A percentile compares a stretch with the other conserved stretches of the same genome.
Conservation (phyloP, 306 rosid species). For the Lablab purpureus region DNA sequence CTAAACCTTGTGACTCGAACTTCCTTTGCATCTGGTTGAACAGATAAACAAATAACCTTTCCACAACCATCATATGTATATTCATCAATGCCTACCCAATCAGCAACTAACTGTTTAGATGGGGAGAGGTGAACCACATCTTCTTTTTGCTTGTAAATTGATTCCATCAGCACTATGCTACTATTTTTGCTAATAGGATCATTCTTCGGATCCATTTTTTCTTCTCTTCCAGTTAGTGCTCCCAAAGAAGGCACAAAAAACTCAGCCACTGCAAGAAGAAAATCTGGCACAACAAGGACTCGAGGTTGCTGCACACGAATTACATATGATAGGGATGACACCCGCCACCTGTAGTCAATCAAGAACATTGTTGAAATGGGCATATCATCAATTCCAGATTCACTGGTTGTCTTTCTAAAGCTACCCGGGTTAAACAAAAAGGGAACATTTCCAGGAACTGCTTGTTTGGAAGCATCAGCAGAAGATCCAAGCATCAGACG, state of each 20-base stretch:
- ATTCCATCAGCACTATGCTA: constrained; percentile 70
- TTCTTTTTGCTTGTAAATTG: constrained; percentile 77
- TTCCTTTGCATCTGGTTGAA: constrained; percentile 73
- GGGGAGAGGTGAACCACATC: constrained; percentile 87
- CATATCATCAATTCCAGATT: constrained; percentile 59
- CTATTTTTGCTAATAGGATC: constrained; percentile 77
- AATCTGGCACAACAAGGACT: constrained; percentile 96
- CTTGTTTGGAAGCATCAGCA: constrained; percentile 75
- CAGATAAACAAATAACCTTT: constrained; percentile 70
- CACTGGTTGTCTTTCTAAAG: constrained; percentile 58
- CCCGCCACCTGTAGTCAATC: constrained; percentile 93
- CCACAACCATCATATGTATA: constrained; percentile 96
- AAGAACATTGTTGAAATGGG: constrained; percentile 89
- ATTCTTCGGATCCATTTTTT: constrained; percentile 82
- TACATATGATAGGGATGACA: constrained; percentile 81
- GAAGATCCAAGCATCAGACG: constrained; percentile 98
- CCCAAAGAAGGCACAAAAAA: constrained; percentile 95
- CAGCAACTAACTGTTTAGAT: constrained; percentile 81
- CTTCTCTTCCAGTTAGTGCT: constrained; percentile 93
- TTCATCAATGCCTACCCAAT: constrained; percentile 75
- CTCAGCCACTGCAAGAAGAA: constrained; percentile 93
- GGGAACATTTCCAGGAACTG: constrained; percentile 68
- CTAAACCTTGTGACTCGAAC: constrained; percentile 57
- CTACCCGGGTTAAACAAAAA: constrained; percentile 55
- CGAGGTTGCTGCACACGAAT: constrained; percentile 96